These are phyloP conservation scores for Stemphylium lycopersici DNA, from an alignment of 2,329 filamentous ascomycete species.

Conservation along the genomic window DNA sequence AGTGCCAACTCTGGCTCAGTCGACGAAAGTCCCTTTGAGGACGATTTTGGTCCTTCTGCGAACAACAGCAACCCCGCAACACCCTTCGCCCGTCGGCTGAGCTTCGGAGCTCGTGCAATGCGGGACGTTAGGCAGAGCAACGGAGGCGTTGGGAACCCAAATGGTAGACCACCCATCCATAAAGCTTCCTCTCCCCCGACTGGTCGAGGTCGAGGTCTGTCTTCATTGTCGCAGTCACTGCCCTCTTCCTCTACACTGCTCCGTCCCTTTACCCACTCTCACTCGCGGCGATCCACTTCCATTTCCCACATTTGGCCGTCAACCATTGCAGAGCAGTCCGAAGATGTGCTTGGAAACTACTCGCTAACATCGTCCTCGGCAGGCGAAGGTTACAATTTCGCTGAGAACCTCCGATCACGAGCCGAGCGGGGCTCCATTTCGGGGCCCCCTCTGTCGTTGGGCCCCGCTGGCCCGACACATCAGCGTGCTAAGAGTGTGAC, in stretches of 20 bases:
- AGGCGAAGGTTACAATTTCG: conserved; percentile 97
- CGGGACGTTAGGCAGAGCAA: conserved; percentile 68
- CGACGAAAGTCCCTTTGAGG: conserved; percentile 61
- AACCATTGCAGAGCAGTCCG: conserved; percentile 41
- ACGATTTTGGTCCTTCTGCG: conserved; percentile 61
- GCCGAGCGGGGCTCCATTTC: conserved; percentile 75
- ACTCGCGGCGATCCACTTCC: conserved; percentile 32
- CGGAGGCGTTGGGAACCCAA: conserved; percentile 62
- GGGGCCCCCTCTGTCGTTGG: conserved; percentile 43
- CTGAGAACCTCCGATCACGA: conserved; percentile 90
- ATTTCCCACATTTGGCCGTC: conserved; percentile 35
- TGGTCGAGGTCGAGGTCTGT: conserved; percentile 65
- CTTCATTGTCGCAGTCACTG: conserved; percentile 51
- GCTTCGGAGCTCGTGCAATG: conserved; percentile 83
- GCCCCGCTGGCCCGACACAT: conserved; percentile 49
- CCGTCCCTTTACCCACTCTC: conserved; percentile 28
- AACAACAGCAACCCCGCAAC: conserved; percentile 67
- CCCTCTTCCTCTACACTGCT: conserved; percentile 34
- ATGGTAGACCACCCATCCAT: conserved; percentile 64
- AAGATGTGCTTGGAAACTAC: conserved; percentile 52
- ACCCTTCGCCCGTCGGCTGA: conserved; percentile 83
- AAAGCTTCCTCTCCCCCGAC: conserved; percentile 58
- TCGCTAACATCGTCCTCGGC: conserved; percentile 68
- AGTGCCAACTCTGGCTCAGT: conserved; percentile 55
- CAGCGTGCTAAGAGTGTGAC: conserved; percentile 73